Conservation (phyloP, 495 filamentous ascomycete species). For the Penicillium herquei region DNA sequence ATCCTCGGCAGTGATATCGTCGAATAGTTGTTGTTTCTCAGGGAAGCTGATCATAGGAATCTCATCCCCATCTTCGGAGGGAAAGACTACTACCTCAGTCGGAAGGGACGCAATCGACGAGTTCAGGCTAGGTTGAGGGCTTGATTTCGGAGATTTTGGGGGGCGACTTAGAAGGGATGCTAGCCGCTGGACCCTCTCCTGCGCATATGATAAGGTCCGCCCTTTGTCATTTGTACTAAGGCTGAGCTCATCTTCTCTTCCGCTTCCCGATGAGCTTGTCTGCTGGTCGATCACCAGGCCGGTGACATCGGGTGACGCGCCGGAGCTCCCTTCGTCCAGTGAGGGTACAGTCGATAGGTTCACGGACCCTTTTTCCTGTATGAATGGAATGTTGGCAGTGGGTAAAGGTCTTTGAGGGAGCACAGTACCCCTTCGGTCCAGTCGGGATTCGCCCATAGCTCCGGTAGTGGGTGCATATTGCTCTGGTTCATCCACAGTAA, state of each 20-base stretch:
- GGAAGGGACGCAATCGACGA: constrained; percentile 35
- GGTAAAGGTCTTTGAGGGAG: constrained; percentile 38
- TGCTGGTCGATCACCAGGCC: constrained; percentile 31
- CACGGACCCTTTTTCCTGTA: constrained; percentile 26
- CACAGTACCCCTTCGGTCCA: constrained; percentile 30
- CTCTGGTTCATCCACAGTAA: constrained; percentile 28
- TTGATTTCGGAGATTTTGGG: constrained; percentile 33
- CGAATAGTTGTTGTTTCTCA: constrained; percentile 34
- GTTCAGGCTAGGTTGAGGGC: constrained; percentile 25
- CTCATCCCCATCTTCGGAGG: constrained; percentile 37
- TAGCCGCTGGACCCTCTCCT: constrained; percentile 33
- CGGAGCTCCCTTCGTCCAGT: constrained; percentile 28
- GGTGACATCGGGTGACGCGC: constrained; percentile 33
- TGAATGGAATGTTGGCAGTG: constrained; percentile 42
- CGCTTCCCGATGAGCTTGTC: constrained; percentile 25
- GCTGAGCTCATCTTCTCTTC: constrained; percentile 34
- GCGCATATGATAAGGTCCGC: constrained; percentile 34
- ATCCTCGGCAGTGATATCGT: constrained; percentile 31
- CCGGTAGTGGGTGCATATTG: constrained; percentile 17
- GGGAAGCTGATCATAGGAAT: constrained; percentile 38
- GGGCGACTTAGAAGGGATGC: constrained; percentile 35
- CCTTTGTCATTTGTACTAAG: constrained; percentile 33
- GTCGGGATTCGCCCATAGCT: constrained; percentile 29
- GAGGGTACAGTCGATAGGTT: constrained; percentile 26
- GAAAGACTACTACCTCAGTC: constrained; percentile 24